Conservation (phyloP, 495 filamentous ascomycete species). For the Aspergillus incahuasiensis region DNA sequence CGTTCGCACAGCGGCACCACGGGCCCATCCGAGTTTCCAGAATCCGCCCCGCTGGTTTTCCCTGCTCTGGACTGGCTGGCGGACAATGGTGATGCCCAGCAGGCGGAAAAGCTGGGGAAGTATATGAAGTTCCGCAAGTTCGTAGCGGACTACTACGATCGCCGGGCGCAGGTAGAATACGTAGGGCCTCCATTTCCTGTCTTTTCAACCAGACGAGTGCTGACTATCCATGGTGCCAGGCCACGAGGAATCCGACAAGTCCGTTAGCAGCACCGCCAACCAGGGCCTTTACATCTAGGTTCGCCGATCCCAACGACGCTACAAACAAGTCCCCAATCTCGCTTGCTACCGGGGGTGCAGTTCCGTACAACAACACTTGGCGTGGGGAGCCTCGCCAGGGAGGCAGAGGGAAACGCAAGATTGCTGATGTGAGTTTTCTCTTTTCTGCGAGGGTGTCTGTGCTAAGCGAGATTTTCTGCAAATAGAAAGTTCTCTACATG, state of each 20-base stretch:
- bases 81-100: background rate
- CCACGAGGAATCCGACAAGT: background rate
- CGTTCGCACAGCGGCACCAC: constrained; percentile 35
- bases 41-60: constrained; percentile 46
- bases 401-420: background rate
- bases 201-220: too few relatives aligned
- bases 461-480: background rate
- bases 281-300: constrained; percentile 8
- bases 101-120: constrained; percentile 5
- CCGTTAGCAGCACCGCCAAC: background rate
- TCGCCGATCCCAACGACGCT: background rate
- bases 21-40: constrained; percentile 28
- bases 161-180: constrained; percentile 41
- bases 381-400: background rate
- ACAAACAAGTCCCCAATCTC: background rate
- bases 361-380: constrained; percentile 16
- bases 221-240: background rate
- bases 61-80: constrained; percentile 26
- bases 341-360: constrained; percentile 3
- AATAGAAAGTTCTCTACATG: constrained; percentile 37
- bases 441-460: background rate
- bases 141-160: constrained; percentile 44
- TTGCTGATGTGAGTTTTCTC: background rate
- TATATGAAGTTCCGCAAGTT: constrained; percentile 25
- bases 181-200: constrained; percentile 42